These are phyloP conservation scores for sweet orange (Citrus sinensis) DNA, from an alignment of 345 rosid genomes.

Conservation along the genomic window DVS_A1.0 CM039164.1:26168501-26169000, in stretches of 20 bases:
- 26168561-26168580: constrained; percentile 89
- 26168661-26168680: constrained; percentile 41
- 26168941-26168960: not conserved
- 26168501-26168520: constrained; percentile 3
- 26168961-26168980: constrained; percentile 15
- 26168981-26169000: constrained; percentile 89
- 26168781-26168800: not conserved
- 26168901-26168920: not conserved
- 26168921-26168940: not conserved
- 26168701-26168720: constrained; percentile 98
- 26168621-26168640: not conserved
- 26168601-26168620: not conserved
- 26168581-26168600: constrained; percentile 52
- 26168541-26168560: constrained; percentile 99
- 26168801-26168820: not conserved
- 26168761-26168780: not conserved
- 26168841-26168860: constrained; percentile 49
- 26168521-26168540: constrained; percentile 77
- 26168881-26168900: constrained; percentile 88
- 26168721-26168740: constrained; percentile 83
- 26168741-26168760: constrained; percentile 85
- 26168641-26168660: not conserved
- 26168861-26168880: constrained; percentile 57
- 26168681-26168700: constrained; percentile 98
- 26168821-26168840: not conserved